Evolutionary conservation across 163 green algal genomes (phyloP), one percentile per base, ranked within the genome.

Genomic region (Smithsoniella earleae): DNA sequence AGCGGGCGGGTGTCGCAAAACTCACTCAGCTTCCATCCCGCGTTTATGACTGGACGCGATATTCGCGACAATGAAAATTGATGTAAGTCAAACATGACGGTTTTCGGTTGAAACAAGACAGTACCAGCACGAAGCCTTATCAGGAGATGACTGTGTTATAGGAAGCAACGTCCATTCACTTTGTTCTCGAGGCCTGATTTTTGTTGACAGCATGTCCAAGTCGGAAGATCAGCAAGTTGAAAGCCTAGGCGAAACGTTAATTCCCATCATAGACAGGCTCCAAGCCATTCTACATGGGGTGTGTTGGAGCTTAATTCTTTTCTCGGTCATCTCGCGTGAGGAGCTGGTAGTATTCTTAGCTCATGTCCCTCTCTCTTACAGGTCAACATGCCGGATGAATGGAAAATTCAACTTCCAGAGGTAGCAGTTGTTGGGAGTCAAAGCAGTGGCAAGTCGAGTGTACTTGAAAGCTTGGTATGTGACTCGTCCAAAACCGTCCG

Each of bases 381-480:
- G 69, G 69, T 30, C 10, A 33, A 62, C 6, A 27, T 75, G 8
- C 46, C 37, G 37, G 31, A 74, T 28, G 89, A 96, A 73, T 81
- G 94, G 6, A 88, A 88, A 76, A 78, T 97, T 10, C 88, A 93
- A 54, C 79, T 98, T 25, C 92, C 89, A 0, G 89, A 96, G 79
- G 88, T 99, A 3, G 94, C 89, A 2, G 94, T 98, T 3, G 84
- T 99, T 25, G 94, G 94, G 18, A 94, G 85, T 66, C 94, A 99
- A 74, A 91, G 80, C 82, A 93, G 84, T 62, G 94, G 94, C 75
- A 99, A 99, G 77, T 92, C 81, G 5, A 92, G 82, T 54, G 94
- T 99, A 22, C 82, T 99, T 1, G 94, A 99, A 80, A 88, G 89
- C 20, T 76, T 99, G 77, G 94, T 98, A 75, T 80, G 88, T 55